Conservation (phyloP, 345 rosid genomes). For the Psidium friedrichsthalianum region DNA sequence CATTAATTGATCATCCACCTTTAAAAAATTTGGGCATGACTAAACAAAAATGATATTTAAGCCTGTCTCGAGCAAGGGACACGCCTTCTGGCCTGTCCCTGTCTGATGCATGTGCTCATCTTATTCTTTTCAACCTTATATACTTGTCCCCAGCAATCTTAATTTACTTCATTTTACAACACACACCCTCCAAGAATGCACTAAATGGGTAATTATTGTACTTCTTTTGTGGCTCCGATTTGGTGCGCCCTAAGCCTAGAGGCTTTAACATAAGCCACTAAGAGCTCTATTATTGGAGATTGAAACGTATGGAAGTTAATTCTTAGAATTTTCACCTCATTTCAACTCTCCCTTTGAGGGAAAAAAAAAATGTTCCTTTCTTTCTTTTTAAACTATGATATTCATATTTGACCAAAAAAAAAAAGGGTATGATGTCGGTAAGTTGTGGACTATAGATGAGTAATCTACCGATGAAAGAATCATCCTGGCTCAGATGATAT, state of each 20-base stretch:
- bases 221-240: neutral
- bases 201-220: neutral
- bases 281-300: neutral
- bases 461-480: neutral
- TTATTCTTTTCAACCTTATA: neutral
- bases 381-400: neutral
- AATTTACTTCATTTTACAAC: neutral
- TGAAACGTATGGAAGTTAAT: neutral
- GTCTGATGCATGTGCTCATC: conserved; percentile 1
- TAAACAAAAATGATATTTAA: neutral
- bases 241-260: neutral
- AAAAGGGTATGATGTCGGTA: neutral
- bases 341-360: neutral
- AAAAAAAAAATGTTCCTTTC: neutral
- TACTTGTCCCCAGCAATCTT: neutral
- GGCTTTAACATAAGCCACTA: neutral
- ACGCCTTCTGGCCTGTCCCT: conserved; percentile 20
- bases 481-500: neutral
- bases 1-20: neutral
- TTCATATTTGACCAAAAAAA: too few species aligned
- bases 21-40: neutral
- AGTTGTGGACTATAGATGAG: neutral
- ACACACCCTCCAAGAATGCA: neutral
- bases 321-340: neutral
- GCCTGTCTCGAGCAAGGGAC: conserved; percentile 49